These are phyloP conservation scores for Aspergillus ibericus DNA, from an alignment of 2,329 filamentous ascomycete genomes.

Conservation along the genomic window DNA sequence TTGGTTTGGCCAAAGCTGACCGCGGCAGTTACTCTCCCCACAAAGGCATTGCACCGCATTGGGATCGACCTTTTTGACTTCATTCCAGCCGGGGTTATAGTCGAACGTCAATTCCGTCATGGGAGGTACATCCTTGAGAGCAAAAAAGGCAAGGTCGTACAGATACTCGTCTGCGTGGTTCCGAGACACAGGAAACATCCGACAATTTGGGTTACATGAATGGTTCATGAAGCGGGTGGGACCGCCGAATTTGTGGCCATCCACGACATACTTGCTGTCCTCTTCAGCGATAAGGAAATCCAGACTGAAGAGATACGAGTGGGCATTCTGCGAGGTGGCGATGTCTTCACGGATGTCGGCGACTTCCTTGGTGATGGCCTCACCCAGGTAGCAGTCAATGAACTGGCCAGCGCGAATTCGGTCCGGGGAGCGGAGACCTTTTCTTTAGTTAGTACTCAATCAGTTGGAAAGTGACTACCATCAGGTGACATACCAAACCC, in stretches of 20 bases:
- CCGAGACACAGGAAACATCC: conserved; percentile 44
- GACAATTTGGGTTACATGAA: conserved; percentile 50
- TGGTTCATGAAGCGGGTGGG: conserved; percentile 51
- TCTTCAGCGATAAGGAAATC: conserved; percentile 38
- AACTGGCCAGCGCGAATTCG: conserved; percentile 45
- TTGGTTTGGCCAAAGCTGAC: conserved; percentile 45
- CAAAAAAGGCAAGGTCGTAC: conserved; percentile 51
- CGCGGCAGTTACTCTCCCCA: conserved; percentile 45
- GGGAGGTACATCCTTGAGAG: conserved; percentile 42
- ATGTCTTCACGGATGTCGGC: conserved; percentile 41
- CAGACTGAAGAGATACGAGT: conserved; percentile 46
- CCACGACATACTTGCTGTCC: conserved; percentile 40
- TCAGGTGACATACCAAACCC: conserved; percentile 39
- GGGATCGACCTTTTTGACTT: conserved; percentile 32
- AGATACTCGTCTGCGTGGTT: conserved; percentile 42
- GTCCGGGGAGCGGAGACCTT: conserved; percentile 41
- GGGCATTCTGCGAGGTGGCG: conserved; percentile 22
- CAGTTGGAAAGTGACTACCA: neutral
- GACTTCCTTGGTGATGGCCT: conserved; percentile 41
- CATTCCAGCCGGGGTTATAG: conserved; percentile 41
- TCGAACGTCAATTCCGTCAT: conserved; percentile 50
- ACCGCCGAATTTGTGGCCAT: conserved; percentile 44
- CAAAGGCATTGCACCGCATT: conserved; percentile 46
- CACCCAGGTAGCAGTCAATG: conserved; percentile 48
- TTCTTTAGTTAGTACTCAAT: conserved; percentile 8